phyloP scores from a whole-genome alignment of 1,284 basidiomycete species.

The Rhodofomes roseus region DNA sequence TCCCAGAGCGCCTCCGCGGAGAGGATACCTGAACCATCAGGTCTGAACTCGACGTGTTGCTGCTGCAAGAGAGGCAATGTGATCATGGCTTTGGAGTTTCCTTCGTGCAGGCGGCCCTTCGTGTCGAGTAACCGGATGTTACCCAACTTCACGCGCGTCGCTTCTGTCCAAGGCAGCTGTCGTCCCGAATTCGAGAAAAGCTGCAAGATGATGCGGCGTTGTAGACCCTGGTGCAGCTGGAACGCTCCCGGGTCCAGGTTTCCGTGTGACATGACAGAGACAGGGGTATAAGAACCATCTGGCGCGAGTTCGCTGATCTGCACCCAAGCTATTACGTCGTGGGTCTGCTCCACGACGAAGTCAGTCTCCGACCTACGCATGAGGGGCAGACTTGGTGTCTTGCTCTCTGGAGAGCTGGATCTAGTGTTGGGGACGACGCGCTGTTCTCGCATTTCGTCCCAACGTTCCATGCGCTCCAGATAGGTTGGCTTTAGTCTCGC shows the following conservation, averaged over 20 bases:
- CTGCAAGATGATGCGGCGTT: constrained; percentile 76
- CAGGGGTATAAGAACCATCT: constrained; percentile 81
- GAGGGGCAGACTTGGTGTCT: constrained; percentile 44
- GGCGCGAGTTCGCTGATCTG: constrained; percentile 86
- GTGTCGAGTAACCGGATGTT: constrained; percentile 83
- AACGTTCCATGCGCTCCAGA: constrained; percentile 83
- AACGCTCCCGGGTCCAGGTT: constrained; percentile 84
- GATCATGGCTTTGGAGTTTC: constrained; percentile 61
- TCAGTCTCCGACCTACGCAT: constrained; percentile 92
- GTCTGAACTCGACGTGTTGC: constrained; percentile 67
- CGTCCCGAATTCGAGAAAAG: constrained; percentile 87
- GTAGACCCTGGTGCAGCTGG: constrained; percentile 89
- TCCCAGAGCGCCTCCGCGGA: constrained; percentile 85
- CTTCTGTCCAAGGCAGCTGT: constrained; percentile 82
- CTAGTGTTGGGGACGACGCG: constrained; percentile 31
- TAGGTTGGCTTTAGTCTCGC: constrained; percentile 79
- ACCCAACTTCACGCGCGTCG: constrained; percentile 77
- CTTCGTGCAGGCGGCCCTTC: constrained; percentile 79
- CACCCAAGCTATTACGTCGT: constrained; percentile 86
- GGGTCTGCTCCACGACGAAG: constrained; percentile 83
- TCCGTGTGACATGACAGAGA: constrained; percentile 80
- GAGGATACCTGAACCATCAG: constrained; percentile 79
- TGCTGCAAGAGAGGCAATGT: constrained; percentile 74
- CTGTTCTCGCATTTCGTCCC: constrained; percentile 85
- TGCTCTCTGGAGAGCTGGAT: constrained; percentile 20